Conservation (phyloP, 2,329 filamentous ascomycete species). For the Clonostachys rhizophaga region DNA sequence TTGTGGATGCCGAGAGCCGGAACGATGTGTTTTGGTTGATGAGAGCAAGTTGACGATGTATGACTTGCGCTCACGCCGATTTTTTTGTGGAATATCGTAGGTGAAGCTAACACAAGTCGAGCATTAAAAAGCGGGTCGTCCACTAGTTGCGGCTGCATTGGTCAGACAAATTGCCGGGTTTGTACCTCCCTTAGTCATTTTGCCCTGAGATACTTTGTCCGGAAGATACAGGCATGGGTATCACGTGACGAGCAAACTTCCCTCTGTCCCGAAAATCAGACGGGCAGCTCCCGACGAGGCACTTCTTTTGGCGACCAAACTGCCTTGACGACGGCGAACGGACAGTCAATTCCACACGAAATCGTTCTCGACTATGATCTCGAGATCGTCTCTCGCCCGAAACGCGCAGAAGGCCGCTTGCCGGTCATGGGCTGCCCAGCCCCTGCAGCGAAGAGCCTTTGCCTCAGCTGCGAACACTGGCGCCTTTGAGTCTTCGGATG, state of each 20-base stretch:
- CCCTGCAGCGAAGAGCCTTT: constrained; percentile 45
- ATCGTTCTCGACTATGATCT: constrained; percentile 56
- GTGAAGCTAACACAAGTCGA: no score
- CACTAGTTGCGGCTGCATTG: no score
- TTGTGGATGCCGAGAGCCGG: no score
- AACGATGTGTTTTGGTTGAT: no score
- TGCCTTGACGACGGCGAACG: constrained; percentile 31
- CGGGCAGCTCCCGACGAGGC: constrained; percentile 35
- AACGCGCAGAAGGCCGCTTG: constrained; percentile 54
- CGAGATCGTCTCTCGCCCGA: constrained; percentile 55
- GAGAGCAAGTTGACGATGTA: neutral
- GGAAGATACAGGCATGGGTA: constrained; percentile 6
- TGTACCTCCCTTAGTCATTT: no score
- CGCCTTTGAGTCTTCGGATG: constrained; percentile 82
- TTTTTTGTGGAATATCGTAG: no score
- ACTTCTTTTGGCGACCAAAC: constrained; percentile 34
- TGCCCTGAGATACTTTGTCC: no score
- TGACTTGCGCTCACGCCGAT: no score
- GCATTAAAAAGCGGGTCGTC: no score
- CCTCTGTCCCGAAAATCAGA: constrained; percentile 35
- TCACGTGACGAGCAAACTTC: constrained; percentile 30
- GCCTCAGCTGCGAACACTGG: constrained; percentile 63
- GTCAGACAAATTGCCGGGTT: no score
- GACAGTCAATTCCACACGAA: constrained; percentile 51
- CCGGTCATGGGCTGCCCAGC: constrained; percentile 51